Conservation (phyloP, 345 rosid genomes). For the Heritiera littoralis region DNA sequence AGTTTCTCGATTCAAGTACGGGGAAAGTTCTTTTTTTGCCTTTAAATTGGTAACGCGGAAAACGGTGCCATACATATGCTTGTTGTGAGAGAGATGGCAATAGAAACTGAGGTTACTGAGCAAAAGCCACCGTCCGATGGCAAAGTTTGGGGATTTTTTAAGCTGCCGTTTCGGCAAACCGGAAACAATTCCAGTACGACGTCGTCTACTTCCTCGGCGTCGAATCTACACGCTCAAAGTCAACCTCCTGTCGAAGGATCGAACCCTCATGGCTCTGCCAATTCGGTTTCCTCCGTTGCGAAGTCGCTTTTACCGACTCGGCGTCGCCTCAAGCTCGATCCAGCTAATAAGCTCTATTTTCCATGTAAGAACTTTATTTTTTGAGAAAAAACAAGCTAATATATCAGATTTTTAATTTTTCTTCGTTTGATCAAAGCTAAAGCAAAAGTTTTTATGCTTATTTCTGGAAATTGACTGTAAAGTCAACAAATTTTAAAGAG, state of each 20-base stretch:
- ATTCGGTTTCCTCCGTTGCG: constrained; percentile 70
- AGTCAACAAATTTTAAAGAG: neutral
- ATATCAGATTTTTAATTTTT: neutral
- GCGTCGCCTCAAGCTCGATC: constrained; percentile 91
- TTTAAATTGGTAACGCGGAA: neutral
- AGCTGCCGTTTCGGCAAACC: constrained; percentile 69
- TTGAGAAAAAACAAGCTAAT: no score
- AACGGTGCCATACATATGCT: constrained; percentile 16
- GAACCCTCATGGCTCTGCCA: constrained; percentile 37
- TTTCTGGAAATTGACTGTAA: neutral
- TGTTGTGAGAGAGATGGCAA: constrained; percentile 53
- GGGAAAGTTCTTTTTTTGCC: neutral
- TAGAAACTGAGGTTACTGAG: constrained; percentile 59
- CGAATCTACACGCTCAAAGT: constrained; percentile 37
- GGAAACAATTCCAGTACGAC: constrained; percentile 32
- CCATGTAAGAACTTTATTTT: constrained; percentile 56
- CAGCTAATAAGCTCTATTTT: constrained; percentile 78
- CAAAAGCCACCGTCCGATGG: constrained; percentile 55
- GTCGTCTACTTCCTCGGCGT: constrained; percentile 44
- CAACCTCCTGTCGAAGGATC: constrained; percentile 61
- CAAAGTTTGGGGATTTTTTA: constrained; percentile 82
- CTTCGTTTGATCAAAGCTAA: neutral
- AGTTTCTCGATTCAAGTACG: constrained; percentile 15
- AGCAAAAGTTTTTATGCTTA: neutral
- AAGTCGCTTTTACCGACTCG: constrained; percentile 72